These are phyloP conservation scores for Cornus florida DNA, from an alignment of 148 eudicot species.

Conservation along the genomic window DNA sequence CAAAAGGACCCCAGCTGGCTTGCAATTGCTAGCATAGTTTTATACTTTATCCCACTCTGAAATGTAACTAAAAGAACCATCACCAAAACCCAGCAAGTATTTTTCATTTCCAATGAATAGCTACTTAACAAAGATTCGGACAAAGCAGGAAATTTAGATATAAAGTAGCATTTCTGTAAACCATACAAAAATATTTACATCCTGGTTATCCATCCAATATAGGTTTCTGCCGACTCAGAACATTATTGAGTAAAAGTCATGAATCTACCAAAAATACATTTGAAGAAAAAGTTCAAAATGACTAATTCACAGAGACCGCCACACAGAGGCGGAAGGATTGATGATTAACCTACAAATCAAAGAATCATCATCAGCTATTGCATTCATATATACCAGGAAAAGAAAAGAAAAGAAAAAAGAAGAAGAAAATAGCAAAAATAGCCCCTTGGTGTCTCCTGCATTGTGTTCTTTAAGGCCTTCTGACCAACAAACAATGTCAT, in stretches of 20 bases:
- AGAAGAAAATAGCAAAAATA: too few relatives aligned
- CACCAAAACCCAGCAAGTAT: not conserved
- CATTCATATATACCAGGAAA: not conserved
- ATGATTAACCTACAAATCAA: not conserved
- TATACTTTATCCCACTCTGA: not conserved
- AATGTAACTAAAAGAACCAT: not conserved
- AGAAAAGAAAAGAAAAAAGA: too few relatives aligned
- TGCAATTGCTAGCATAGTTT: slow-evolving; percentile 1
- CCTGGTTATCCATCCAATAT: not conserved
- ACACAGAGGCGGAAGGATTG: not conserved
- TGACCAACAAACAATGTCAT: too few relatives aligned
- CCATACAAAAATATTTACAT: too few relatives aligned
- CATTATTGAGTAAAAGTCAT: too few relatives aligned
- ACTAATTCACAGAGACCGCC: not conserved
- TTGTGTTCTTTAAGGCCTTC: too few relatives aligned
- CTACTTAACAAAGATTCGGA: not conserved
- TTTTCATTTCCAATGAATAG: not conserved
- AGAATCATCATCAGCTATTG: not conserved
- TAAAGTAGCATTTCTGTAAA: not conserved
- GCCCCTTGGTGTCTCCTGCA: too few relatives aligned
- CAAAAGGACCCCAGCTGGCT: not conserved
- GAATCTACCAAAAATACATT: not conserved
- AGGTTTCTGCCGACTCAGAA: too few relatives aligned
- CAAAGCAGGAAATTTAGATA: not conserved
- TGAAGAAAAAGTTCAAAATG: not conserved